Evolutionary conservation across 768 basidiomycete genomes (phyloP).

Genomic region (Auricularia cornea): DNA sequence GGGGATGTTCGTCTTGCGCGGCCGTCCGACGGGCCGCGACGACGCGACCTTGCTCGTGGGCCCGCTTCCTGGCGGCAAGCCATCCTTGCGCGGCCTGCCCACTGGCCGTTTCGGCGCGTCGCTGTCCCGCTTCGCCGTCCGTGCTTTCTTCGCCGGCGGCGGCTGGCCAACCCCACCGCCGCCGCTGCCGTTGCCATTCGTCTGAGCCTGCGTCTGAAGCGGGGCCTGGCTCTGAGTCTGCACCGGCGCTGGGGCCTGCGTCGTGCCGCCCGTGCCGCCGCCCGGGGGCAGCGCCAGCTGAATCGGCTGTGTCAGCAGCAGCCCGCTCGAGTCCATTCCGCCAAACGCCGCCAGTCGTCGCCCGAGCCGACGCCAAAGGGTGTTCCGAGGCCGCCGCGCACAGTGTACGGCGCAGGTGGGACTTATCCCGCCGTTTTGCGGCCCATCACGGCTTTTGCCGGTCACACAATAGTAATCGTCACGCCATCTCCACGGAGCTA

Average conservation of each 20-base stretch:
- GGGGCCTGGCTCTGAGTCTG: too few relatives aligned
- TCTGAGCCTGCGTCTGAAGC: too few relatives aligned
- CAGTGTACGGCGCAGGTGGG: too few relatives aligned
- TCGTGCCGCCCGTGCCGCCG: background rate
- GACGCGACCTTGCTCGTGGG: conserved; percentile 13
- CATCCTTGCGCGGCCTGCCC: conserved; percentile 74
- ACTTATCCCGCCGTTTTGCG: too few relatives aligned
- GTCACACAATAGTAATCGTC: too few relatives aligned
- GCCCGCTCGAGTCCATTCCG: background rate
- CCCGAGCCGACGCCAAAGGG: background rate
- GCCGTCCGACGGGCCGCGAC: conserved; percentile 29
- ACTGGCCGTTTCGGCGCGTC: conserved; percentile 53
- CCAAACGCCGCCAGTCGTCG: background rate
- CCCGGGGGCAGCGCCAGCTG: background rate
- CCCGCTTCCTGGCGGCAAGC: conserved; percentile 68
- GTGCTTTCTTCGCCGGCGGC: background rate
- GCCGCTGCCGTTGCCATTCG: too few relatives aligned
- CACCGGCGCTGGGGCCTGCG: too few relatives aligned
- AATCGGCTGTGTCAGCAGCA: background rate
- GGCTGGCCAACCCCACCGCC: background rate
- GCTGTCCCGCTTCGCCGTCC: background rate
- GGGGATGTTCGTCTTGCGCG: conserved; percentile 21
- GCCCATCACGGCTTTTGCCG: too few relatives aligned
- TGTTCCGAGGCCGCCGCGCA: background rate
- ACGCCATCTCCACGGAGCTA: too few relatives aligned